phyloP scores from a whole-genome alignment of 2,329 filamentous ascomycete genomes.

The Pseudopithomyces maydicus region DNA sequence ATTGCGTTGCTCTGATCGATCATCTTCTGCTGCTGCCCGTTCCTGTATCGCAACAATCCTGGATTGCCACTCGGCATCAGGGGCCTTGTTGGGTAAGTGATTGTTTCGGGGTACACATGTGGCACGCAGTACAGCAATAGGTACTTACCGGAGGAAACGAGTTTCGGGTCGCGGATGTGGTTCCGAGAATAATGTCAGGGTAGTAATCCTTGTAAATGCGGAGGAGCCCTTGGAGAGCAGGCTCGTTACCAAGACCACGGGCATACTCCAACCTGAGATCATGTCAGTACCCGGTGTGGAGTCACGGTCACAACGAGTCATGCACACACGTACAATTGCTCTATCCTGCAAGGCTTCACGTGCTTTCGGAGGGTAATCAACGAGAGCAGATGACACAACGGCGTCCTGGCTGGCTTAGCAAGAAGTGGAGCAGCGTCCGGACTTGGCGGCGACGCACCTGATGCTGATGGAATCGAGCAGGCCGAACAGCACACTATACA shows the following conservation, averaged over 20 bases:
- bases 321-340: constrained; percentile 59
- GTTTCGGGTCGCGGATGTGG: constrained; percentile 55
- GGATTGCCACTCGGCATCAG: constrained; percentile 75
- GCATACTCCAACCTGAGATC: constrained; percentile 53
- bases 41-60: constrained; percentile 72
- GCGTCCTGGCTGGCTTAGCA: constrained; percentile 43
- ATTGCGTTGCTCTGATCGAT: constrained; percentile 49
- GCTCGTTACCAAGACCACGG: constrained; percentile 65
- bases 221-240: constrained; percentile 73
- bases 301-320: neutral
- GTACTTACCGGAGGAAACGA: constrained; percentile 46
- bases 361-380: constrained; percentile 80
- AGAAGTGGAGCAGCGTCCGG: constrained; percentile 1
- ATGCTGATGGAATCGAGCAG: constrained; percentile 80
- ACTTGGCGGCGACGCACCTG: constrained; percentile 53
- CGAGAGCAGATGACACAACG: constrained; percentile 77
- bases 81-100: constrained; percentile 56
- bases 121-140: neutral
- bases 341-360: constrained; percentile 82
- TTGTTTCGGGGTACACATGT: neutral
- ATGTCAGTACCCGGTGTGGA: constrained; percentile 25
- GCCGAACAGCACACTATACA: constrained; percentile 80
- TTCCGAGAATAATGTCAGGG: constrained; percentile 82
- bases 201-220: constrained; percentile 91
- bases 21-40: constrained; percentile 50